Evolutionary conservation across 2,329 filamentous ascomycete genomes (phyloP), one percentile per base, ranked within the genome.

Genomic region (Westerdykella ornata): DNA sequence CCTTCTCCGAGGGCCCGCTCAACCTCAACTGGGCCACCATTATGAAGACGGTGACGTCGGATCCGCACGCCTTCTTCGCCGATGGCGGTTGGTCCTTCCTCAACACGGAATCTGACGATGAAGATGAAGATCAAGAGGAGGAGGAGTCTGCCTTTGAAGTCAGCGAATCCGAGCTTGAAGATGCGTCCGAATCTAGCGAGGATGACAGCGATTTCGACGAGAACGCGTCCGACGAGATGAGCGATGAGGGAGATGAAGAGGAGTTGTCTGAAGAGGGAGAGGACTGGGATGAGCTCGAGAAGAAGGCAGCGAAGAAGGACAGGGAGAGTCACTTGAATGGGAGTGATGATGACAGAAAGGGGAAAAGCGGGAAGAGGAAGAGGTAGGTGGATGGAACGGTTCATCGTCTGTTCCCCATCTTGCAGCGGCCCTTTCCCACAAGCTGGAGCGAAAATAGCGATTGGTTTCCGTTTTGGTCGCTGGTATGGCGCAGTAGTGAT

Each of bases 11-110:
- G 68, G 92, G 92, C 43, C 92, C 90, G 1, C 80, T 98, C 53
- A 98, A 98, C 71, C 76, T 98, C 43, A 97, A 97, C 75, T 98
- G 92, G 92, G 85, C 86, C 9, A 95, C 89, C 13, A 98, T 98
- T 62, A 98, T 98, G 88, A 98, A 98, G 76, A 98, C 92, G 0
- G 89, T 98, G 18, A 90, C 85, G 15, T 82, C 85, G 28, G 89
- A 98, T 62, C 87, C 92, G 2, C 90, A 98, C 63, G 80, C 84
- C 54, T 98, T 98, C 79, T 98, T 96, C 67, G 80, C 77, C 3
- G 90, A 97, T 50, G 92, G 94, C 22, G 92, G 92, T 35, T 98
- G 92, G 92, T 84, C 81, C 1, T 97, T 98, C 77, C 67, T 98
- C 44, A 82, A 83, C 40, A 83, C 83, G 28, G 90, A 96, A 45